Evolutionary conservation across 345 rosid genomes (phyloP), one percentile per base, ranked within the genome.

Genomic region (Syzygium oleosum): DNA sequence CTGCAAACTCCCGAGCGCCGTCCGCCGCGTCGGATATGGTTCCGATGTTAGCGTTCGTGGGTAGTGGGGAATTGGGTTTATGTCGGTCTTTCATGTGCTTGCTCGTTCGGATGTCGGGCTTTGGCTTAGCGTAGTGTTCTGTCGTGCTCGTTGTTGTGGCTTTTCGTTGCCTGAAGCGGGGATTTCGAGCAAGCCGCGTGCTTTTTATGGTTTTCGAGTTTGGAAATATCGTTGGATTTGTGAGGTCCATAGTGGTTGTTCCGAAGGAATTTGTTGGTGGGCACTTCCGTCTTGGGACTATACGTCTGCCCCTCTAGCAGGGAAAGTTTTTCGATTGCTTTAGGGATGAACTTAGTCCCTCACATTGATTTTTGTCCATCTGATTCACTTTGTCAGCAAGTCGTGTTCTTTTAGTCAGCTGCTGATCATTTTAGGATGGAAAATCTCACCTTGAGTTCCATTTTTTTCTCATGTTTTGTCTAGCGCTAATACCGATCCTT

Each of bases 261-360:
- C 10, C 49, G 5, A 14, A 41, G 14, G 12, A 10, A 31, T 34
- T 58, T 21, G 31, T 16, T 4, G 10, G 34, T 9, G 56, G 41
- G 46, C 6, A 19, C 80, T 38, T 5, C 21, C 6, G 15, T 73
- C 13, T 34, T 4, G 51, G 84, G 87, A 84, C 79, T 63, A 12
- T 21, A n/a, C 53, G 61, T 89, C 87, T 52, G 68, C 79, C 51
- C 83, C 52, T 84, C 29, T 27, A 85, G 55, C 14, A 63, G 15
- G 80, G n/a, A 84, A 21, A 59, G 27, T 38, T 21, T 27, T 51
- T 87, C 16, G 38, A 87, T 61, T 84, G 90, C 68, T 53, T 59
- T 12, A 86, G 88, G 87, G 88, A 27, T 88, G 89, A 88, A 88
- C 51, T 34, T 34, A 85, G 85, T 87, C 63, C 61, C 83, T 41